Percentiles rank a stretch among this genome's conserved stretches.
Conservation (phyloP, 257 asterid species). For the Oldenlandia corymbosa region DNA sequence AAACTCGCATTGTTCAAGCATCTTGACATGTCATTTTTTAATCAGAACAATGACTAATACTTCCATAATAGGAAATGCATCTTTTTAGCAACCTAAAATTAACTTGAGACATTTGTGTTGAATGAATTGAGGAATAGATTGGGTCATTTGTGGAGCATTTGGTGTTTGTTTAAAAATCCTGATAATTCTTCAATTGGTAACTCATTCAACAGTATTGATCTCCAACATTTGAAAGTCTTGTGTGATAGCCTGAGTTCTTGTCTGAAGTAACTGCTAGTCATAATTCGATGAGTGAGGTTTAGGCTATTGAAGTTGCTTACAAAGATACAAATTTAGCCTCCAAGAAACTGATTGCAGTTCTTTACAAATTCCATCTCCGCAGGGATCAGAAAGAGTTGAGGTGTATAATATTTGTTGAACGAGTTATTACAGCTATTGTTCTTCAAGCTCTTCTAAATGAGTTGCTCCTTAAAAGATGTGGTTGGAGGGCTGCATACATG, state of each 20-base stretch:
- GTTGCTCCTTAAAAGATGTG: constrained; percentile 40
- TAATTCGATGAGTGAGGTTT: background rate
- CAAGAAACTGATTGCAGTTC: background rate
- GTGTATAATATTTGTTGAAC: constrained; percentile 78
- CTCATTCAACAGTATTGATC: background rate
- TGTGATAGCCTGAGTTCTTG: background rate
- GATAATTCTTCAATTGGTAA: background rate
- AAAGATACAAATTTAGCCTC: too few relatives aligned
- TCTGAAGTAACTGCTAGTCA: background rate
- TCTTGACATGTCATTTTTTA: background rate
- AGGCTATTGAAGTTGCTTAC: background rate
- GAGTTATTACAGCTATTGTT: constrained; percentile 70
- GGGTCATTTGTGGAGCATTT: background rate
- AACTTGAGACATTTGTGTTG: background rate
- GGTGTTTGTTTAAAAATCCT: background rate
- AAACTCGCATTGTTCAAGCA: background rate
- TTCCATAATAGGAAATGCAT: background rate
- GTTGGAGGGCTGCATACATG: constrained; percentile 68
- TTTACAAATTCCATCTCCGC: background rate
- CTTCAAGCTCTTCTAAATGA: constrained; percentile 55
- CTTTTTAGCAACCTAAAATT: background rate
- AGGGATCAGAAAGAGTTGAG: constrained; percentile 69
- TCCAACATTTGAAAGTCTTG: background rate
- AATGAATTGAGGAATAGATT: background rate
- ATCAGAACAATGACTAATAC: background rate